Evolutionary conservation across 768 basidiomycete species (phyloP).

Genomic region (Sarcodon aspratus): DNA sequence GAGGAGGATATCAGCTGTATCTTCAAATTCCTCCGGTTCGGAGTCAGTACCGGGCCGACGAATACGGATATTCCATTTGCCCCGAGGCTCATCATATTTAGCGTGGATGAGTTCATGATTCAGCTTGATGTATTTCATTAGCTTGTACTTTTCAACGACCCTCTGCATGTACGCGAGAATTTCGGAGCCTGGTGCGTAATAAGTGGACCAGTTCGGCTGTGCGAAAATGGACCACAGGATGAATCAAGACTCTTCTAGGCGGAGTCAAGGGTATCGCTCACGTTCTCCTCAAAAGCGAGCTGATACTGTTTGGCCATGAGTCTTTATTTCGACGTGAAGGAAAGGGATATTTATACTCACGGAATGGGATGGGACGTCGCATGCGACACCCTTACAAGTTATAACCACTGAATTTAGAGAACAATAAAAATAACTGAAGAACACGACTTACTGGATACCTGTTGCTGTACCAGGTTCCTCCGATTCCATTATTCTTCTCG

Average conservation of each 20-base stretch:
- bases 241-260: slow-evolving; percentile 1
- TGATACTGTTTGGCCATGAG: slow-evolving; percentile 33
- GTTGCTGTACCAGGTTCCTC: slow-evolving; percentile 52
- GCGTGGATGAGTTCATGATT: slow-evolving; percentile 43
- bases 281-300: slow-evolving; percentile 44
- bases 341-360: slow-evolving; percentile 19
- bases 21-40: slow-evolving; percentile 27
- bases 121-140: slow-evolving; percentile 41
- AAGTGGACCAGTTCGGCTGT: slow-evolving; percentile 48
- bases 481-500: slow-evolving; percentile 47
- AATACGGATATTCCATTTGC: slow-evolving; percentile 47
- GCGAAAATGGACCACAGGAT: too few species aligned
- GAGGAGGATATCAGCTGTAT: slow-evolving; percentile 45
- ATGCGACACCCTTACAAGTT: slow-evolving; percentile 41
- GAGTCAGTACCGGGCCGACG: slow-evolving; percentile 16
- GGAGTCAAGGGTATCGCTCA: slow-evolving; percentile 3
- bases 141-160: slow-evolving; percentile 45
- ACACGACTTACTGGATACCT: slow-evolving; percentile 35
- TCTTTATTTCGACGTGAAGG: neutral
- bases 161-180: slow-evolving; percentile 42
- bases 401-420: neutral
- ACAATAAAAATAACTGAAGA: neutral
- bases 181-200: slow-evolving; percentile 49
- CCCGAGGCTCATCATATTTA: slow-evolving; percentile 33
- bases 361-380: slow-evolving; percentile 48